Base-by-base conservation (phyloP, 495 filamentous ascomycete genomes). In the Podospora sp. region DNA sequence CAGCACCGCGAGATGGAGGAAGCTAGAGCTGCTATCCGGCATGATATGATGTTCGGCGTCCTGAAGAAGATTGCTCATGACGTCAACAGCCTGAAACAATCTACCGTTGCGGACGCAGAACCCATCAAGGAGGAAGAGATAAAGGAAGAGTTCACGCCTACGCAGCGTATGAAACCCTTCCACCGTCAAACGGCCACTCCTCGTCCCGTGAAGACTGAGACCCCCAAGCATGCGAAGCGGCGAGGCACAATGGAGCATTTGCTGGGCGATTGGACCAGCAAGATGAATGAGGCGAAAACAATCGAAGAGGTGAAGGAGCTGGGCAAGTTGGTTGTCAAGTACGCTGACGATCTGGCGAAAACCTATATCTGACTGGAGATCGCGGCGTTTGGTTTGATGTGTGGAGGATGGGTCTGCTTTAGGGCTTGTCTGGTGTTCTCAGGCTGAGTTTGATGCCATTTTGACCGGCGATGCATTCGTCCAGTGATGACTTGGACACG, bases 321-420 rank as follows among this genome's bases (percentile, higher is more conserved):
- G 55, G 74, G 72, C 9, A 20, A 59, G 46, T 33, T 76, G 58
- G 62, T 52, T 24, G 63, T 72, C 26, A 55, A 68, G 70, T 76
- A 74, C 60, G 72, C 74, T 22, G 70, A 68, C 52, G 65, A 71
- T 33, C 24, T 76, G 59, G 69, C 74, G 21, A 72, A 65, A 66
- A 70, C 63, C 18, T 40, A 68, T 53, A 62, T 49, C 21, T 51
- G 22, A n/a, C n/a, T n/a, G n/a, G n/a, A 29, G 50, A 35, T 20
- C 0, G 20, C 22, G 11, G 22, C 53, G 26, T 7, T 57, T 33
- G 22, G 7, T 26, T 27, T 21, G 40, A 11, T 11, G 11, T 46
- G 9, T 46, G 4, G 2, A 11, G 5, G 40, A 18, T 18, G 16
- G 40, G 12, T 4, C 8, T 33, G 29, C 4, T 33, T 46, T 4